phyloP scores from a whole-genome alignment of 2,329 filamentous ascomycete genomes.

The Pyrenochaeta sp. region DNA sequence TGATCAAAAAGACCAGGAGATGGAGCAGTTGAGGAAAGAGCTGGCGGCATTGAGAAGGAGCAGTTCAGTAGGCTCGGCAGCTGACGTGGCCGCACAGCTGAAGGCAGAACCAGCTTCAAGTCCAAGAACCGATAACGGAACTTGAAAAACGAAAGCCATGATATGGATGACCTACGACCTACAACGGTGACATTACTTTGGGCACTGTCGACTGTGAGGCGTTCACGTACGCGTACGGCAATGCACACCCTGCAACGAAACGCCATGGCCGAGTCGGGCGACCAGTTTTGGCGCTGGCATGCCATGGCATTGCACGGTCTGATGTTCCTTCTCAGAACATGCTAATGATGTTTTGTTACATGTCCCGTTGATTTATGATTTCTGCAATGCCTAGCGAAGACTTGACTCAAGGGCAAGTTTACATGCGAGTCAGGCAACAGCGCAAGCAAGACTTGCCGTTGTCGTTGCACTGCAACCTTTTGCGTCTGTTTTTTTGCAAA shows the following conservation, averaged over 20 bases:
- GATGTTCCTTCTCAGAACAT: background rate
- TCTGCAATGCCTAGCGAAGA: background rate
- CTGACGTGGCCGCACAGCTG: slow-evolving; percentile 12
- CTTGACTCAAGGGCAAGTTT: no score
- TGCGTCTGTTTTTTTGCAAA: no score
- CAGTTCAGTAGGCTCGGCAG: slow-evolving; percentile 18
- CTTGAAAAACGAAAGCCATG: slow-evolving; percentile 12
- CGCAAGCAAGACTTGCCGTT: no score
- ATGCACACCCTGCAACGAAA: background rate
- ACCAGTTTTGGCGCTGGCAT: no score
- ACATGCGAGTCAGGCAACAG: no score
- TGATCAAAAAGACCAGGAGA: slow-evolving; percentile 69
- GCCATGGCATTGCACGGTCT: background rate
- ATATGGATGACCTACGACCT: background rate
- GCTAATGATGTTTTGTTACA: background rate
- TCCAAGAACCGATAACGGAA: slow-evolving; percentile 17
- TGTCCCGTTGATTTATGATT: background rate
- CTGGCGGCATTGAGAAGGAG: slow-evolving; percentile 50
- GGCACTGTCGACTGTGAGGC: background rate
- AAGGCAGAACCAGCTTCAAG: slow-evolving; percentile 24
- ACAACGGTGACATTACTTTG: background rate
- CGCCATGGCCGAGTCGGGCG: background rate
- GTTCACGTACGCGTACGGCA: background rate
- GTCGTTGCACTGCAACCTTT: no score
- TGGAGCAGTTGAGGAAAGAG: slow-evolving; percentile 61